phyloP scores from a whole-genome alignment of 192 early-diverging fungal genomes.

The Coemansia sp. region DNA sequence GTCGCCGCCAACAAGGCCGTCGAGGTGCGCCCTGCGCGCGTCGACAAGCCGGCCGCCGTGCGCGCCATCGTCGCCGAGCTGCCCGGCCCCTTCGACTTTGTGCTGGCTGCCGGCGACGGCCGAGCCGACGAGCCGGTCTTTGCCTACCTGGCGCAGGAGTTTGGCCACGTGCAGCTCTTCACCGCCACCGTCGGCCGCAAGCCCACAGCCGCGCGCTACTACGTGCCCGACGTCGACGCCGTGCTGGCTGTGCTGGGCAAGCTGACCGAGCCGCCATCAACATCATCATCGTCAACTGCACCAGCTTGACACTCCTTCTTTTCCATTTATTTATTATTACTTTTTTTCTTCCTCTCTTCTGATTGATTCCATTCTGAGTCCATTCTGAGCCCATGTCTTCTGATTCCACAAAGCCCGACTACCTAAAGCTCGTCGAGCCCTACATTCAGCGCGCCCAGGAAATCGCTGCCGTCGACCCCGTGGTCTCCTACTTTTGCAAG shows the following conservation, averaged over 20 bases:
- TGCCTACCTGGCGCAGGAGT: conserved; percentile 46
- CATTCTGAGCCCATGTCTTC: too few relatives aligned
- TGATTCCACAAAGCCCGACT: conserved; percentile 55
- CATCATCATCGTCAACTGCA: too few relatives aligned
- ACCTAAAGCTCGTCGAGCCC: conserved; percentile 69
- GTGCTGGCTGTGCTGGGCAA: conserved; percentile 40
- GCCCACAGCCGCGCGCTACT: conserved; percentile 90
- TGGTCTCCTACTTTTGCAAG: conserved; percentile 93
- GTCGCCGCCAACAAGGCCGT: conserved; percentile 97
- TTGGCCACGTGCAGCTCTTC: conserved; percentile 61
- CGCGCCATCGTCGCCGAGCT: conserved; percentile 87
- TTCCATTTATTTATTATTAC: background rate
- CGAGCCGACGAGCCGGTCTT: conserved; percentile 98
- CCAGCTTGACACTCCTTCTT: background rate
- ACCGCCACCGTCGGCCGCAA: conserved; percentile 98
- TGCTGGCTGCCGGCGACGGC: conserved; percentile 92
- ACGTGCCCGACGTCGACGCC: conserved; percentile 71
- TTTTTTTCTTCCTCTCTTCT: conserved; percentile 11
- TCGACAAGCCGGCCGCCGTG: conserved; percentile 92
- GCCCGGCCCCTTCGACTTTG: conserved; percentile 22
- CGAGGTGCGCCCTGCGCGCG: conserved; percentile 89
- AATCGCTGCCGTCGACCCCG: conserved; percentile 76
- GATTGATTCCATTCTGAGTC: background rate
- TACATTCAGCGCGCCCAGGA: conserved; percentile 87
- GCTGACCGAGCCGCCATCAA: conserved; percentile 9